These are phyloP conservation scores for Cyclotella kingstonii DNA, from an alignment of 108 stramenopile species.

Conservation along the genomic window DNA sequence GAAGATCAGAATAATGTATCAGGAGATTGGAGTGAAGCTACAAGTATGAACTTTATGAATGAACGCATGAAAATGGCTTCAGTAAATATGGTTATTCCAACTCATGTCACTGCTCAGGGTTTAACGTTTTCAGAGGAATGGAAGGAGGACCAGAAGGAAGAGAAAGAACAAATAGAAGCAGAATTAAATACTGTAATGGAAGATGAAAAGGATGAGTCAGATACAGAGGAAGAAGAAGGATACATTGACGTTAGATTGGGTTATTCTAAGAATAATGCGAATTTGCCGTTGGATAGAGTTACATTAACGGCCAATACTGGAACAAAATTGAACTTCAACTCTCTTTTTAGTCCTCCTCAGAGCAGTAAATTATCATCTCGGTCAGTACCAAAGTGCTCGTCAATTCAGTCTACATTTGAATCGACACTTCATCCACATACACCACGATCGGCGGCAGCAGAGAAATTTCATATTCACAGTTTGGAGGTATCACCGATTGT, in stretches of 20 bases:
- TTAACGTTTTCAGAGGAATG: not conserved
- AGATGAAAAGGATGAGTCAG: slow-evolving; percentile 38
- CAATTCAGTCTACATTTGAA: slow-evolving; percentile 5
- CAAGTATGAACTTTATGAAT: slow-evolving; percentile 6
- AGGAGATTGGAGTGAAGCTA: slow-evolving; percentile 38
- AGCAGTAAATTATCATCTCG: not conserved
- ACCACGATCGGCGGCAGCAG: slow-evolving; percentile 20
- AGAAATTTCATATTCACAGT: slow-evolving; percentile 21
- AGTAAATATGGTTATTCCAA: slow-evolving; percentile 1
- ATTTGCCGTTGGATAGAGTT: slow-evolving; percentile 2
- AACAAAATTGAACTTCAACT: slow-evolving; percentile 69
- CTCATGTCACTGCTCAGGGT: slow-evolving; percentile 8
- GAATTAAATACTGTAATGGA: slow-evolving; percentile 32
- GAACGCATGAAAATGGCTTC: slow-evolving; percentile 8
- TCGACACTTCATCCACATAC: slow-evolving; percentile 29
- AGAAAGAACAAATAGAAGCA: no score
- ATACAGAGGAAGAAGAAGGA: slow-evolving; percentile 1
- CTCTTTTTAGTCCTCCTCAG: slow-evolving; percentile 13
- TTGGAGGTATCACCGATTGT: slow-evolving; percentile 43
- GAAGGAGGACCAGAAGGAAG: slow-evolving; percentile 24
- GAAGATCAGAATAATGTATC: slow-evolving; percentile 21
- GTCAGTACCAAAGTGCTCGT: no score
- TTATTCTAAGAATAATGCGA: slow-evolving; percentile 12
- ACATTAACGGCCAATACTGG: slow-evolving; percentile 32
- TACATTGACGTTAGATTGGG: slow-evolving; percentile 32